A percentile compares a stretch with the other conserved stretches of the same genome.
Conservation (phyloP, 2,329 filamentous ascomycete genomes). For the Fusarium guadeloupense region DNA sequence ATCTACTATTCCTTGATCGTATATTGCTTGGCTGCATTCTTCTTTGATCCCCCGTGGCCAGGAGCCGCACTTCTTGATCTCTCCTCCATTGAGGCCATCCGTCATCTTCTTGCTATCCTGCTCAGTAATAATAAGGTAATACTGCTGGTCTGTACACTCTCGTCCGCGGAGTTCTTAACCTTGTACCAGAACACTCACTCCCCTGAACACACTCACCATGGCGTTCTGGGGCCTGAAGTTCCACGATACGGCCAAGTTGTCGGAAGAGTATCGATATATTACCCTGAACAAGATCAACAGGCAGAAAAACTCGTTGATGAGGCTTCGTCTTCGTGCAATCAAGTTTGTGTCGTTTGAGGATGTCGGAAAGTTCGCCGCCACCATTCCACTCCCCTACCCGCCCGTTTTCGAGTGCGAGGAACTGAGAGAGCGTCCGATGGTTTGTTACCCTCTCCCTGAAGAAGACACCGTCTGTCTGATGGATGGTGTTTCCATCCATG, state of each 20-base stretch:
- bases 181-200: background rate
- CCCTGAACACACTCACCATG: background rate
- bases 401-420: background rate
- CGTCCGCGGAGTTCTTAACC: background rate
- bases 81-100: background rate
- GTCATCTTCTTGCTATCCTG: background rate
- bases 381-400: background rate
- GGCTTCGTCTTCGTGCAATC: background rate
- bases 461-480: background rate
- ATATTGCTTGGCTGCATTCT: background rate
- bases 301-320: background rate
- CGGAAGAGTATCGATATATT: background rate
- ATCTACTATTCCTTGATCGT: background rate
- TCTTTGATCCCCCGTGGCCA: background rate
- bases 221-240: background rate
- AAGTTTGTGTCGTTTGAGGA: background rate
- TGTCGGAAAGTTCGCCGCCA: background rate
- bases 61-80: background rate
- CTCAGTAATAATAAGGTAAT: background rate
- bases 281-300: rapidly evolving
- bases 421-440: background rate
- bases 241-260: slow-evolving; percentile 14
- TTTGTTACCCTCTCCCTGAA: background rate
- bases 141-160: background rate
- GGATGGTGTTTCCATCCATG: background rate